These are phyloP conservation scores for Globisporangium iwayamae DNA, from an alignment of 352 stramenopile genomes.

Conservation along the genomic window DNA sequence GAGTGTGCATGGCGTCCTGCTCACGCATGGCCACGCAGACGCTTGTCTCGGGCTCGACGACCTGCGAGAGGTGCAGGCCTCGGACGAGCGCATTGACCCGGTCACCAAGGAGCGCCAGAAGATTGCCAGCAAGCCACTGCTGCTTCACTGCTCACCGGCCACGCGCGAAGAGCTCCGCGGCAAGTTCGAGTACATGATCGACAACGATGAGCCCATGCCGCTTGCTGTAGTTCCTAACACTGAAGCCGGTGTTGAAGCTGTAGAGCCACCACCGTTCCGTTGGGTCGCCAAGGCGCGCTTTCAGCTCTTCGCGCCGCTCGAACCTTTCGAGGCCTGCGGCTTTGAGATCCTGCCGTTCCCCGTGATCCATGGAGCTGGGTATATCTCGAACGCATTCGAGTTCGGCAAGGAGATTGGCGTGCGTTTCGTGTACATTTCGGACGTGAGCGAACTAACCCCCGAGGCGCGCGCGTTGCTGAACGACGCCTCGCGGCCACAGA, in stretches of 20 bases:
- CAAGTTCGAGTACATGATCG: slow-evolving; percentile 82
- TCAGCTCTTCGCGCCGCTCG: slow-evolving; percentile 49
- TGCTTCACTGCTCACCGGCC: slow-evolving; percentile 51
- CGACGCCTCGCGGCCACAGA: slow-evolving; percentile 39
- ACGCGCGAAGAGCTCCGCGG: slow-evolving; percentile 55
- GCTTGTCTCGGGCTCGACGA: slow-evolving; percentile 83
- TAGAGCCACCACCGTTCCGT: slow-evolving; percentile 40
- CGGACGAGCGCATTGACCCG: slow-evolving; percentile 44
- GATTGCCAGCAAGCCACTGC: slow-evolving; percentile 43
- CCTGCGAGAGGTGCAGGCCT: slow-evolving; percentile 73
- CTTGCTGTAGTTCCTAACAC: neutral
- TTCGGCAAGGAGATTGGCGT: slow-evolving; percentile 66
- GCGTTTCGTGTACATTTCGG: slow-evolving; percentile 86
- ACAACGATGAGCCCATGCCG: slow-evolving; percentile 27
- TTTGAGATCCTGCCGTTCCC: slow-evolving; percentile 65
- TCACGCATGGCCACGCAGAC: slow-evolving; percentile 87
- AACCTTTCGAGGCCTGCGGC: slow-evolving; percentile 43
- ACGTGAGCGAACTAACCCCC: slow-evolving; percentile 75
- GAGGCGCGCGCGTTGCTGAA: slow-evolving; percentile 58
- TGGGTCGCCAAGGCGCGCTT: slow-evolving; percentile 81
- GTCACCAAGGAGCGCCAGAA: slow-evolving; percentile 64
- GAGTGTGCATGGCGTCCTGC: slow-evolving; percentile 63
- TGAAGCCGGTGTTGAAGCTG: neutral
- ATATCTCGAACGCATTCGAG: slow-evolving; percentile 76
- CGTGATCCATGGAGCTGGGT: slow-evolving; percentile 77